Evolutionary conservation across 1,284 basidiomycete genomes (phyloP).

Genomic region (Marasmius oreades): DNA sequence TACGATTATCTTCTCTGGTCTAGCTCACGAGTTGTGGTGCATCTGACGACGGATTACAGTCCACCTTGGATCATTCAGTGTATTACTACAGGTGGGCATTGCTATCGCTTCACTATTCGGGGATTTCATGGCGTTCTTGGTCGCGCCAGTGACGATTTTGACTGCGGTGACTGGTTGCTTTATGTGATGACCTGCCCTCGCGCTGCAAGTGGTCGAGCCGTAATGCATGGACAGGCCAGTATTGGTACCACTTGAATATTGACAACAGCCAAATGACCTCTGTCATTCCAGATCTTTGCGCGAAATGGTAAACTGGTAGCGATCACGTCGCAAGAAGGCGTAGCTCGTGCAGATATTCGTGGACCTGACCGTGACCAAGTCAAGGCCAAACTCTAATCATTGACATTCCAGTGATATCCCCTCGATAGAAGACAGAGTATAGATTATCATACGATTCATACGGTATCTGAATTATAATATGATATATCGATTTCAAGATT

Average conservation of each 20-base stretch:
- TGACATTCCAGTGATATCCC: no score
- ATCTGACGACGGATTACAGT: conserved; percentile 38
- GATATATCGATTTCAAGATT: no score
- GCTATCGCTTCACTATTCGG: not conserved
- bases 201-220: conserved; percentile 69
- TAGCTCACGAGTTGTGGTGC: not conserved
- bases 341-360: conserved; percentile 56
- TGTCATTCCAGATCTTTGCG: conserved; percentile 63
- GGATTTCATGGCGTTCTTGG: not conserved
- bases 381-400: not conserved
- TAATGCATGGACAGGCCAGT: conserved; percentile 71
- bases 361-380: conserved; percentile 24
- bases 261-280: conserved; percentile 1
- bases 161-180: conserved; percentile 78
- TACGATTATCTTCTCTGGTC: conserved; percentile 29
- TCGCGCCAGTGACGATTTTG: conserved; percentile 58
- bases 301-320: conserved; percentile 71
- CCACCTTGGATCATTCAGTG: conserved; percentile 82
- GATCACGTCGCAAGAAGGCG: conserved; percentile 82
- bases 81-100: conserved; percentile 75
- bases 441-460: no score
- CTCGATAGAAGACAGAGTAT: no score
- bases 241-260: not conserved
- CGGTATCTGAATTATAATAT: no score
- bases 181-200: conserved; percentile 73